Conservation (phyloP, 805 yeast species). For the Kuraishia hungarica region DNA sequence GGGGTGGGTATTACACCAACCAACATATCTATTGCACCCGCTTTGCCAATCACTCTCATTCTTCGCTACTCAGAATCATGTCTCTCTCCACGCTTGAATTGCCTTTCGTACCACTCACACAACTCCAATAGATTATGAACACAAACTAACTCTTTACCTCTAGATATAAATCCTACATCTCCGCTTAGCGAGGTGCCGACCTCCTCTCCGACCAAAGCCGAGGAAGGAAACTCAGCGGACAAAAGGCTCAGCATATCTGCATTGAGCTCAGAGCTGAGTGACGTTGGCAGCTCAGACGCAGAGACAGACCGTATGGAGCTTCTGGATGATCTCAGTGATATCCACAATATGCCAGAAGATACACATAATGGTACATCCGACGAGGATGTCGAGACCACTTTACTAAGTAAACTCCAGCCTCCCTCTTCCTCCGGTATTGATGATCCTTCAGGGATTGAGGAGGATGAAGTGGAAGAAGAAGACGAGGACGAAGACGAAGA, state of each 20-base stretch:
- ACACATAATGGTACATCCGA: constrained; percentile 28
- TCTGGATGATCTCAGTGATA: constrained; percentile 43
- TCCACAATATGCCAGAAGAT: constrained; percentile 30
- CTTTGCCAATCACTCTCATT: too few species aligned
- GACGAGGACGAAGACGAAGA: constrained; percentile 17
- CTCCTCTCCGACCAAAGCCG: background rate
- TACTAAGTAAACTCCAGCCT: background rate
- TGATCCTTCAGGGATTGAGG: constrained; percentile 11
- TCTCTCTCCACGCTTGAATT: too few species aligned
- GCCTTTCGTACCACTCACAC: too few species aligned
- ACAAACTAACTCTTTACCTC: background rate
- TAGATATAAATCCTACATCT: background rate
- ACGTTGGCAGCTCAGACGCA: constrained; percentile 68
- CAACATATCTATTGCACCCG: too few species aligned
- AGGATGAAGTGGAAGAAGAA: constrained; percentile 9
- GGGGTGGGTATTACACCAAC: too few species aligned
- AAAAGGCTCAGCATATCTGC: constrained; percentile 12
- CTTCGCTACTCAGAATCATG: too few species aligned
- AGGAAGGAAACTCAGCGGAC: background rate
- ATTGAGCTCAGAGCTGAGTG: constrained; percentile 40
- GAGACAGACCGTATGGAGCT: constrained; percentile 83
- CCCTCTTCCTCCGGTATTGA: background rate
- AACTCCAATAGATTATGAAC: background rate
- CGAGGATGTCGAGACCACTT: constrained; percentile 22
- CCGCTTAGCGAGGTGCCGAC: background rate